Percentiles rank a stretch among this genome's conserved stretches.
phyloP scores from a whole-genome alignment of 768 basidiomycete species.

The Gloeophyllum trabeum region DNA sequence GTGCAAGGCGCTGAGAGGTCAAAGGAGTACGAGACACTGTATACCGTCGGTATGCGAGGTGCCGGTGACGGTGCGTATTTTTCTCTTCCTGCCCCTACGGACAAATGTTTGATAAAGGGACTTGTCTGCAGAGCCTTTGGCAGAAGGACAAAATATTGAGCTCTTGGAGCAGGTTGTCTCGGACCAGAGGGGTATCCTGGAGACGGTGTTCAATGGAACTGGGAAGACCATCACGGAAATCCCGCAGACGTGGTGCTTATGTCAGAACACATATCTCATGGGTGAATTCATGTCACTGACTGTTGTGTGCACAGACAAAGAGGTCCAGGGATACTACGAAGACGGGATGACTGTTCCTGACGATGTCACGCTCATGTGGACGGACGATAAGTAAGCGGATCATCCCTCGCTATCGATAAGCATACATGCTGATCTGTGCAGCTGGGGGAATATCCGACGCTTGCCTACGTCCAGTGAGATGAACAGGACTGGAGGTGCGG shows the following conservation, averaged over 20 bases:
- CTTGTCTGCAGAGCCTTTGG: constrained; percentile 33
- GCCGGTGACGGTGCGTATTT: constrained; percentile 20
- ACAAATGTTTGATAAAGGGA: constrained; percentile 1
- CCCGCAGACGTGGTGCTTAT: constrained; percentile 58
- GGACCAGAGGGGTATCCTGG: constrained; percentile 52
- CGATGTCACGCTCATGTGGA: constrained; percentile 56
- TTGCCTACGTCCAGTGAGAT: constrained; percentile 41
- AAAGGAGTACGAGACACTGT: constrained; percentile 48
- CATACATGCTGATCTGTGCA: constrained; percentile 11
- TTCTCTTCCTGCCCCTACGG: background rate
- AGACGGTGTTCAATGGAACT: constrained; percentile 34
- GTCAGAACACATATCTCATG: constrained; percentile 20
- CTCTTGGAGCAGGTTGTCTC: constrained; percentile 44
- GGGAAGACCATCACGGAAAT: constrained; percentile 28
- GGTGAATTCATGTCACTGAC: too few relatives aligned
- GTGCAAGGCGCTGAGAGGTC: constrained; percentile 46
- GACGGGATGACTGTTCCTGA: constrained; percentile 51
- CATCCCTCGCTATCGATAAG: background rate
- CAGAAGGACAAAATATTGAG: constrained; percentile 33
- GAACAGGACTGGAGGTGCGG: constrained; percentile 55
- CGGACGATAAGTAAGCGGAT: constrained; percentile 53
- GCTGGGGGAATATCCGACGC: constrained; percentile 63
- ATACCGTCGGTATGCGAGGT: constrained; percentile 64
- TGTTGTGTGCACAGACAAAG: constrained; percentile 24
- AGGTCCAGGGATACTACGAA: constrained; percentile 60